Percentiles rank a stretch among this genome's conserved stretches.
Conservation (phyloP, 1,139 yeast genomes). For the Candida sanyaensis region DNA sequence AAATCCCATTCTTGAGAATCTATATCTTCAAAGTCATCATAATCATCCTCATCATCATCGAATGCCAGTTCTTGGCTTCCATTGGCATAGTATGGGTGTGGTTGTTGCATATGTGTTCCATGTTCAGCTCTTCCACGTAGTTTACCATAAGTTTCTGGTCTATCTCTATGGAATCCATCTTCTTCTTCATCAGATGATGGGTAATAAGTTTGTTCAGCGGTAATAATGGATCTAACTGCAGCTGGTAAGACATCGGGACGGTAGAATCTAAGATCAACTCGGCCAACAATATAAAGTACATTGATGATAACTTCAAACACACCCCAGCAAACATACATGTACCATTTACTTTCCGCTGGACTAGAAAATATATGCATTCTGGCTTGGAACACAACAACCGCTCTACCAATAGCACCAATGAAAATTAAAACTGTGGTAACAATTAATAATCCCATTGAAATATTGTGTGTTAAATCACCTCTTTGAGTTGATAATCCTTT, state of each 20-base stretch:
- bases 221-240: slow-evolving; percentile 38
- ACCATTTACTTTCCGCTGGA: slow-evolving; percentile 26
- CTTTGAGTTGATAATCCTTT: slow-evolving; percentile 42
- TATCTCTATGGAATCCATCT: slow-evolving; percentile 18
- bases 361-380: slow-evolving; percentile 21
- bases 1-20: slow-evolving; percentile 15
- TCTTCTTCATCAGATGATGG: slow-evolving; percentile 24
- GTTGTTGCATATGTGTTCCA: slow-evolving; percentile 6
- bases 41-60: slow-evolving; percentile 14
- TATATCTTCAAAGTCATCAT: slow-evolving; percentile 16
- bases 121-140: slow-evolving; percentile 10
- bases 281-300: slow-evolving; percentile 38
- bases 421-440: slow-evolving; percentile 36
- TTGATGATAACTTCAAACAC: slow-evolving; percentile 38
- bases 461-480: slow-evolving; percentile 40
- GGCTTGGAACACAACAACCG: slow-evolving; percentile 34
- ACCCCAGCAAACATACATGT: slow-evolving; percentile 44
- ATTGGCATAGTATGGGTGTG: background rate
- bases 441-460: slow-evolving; percentile 32
- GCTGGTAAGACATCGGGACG: slow-evolving; percentile 46
- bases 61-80: slow-evolving; percentile 11
- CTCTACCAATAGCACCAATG: slow-evolving; percentile 32
- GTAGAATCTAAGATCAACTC: slow-evolving; percentile 49
- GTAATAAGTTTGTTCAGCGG: slow-evolving; percentile 39
- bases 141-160: slow-evolving; percentile 15